These are phyloP conservation scores for Neurospora sp. DNA, from an alignment of 495 filamentous ascomycete species.

Conservation along the genomic window DNA sequence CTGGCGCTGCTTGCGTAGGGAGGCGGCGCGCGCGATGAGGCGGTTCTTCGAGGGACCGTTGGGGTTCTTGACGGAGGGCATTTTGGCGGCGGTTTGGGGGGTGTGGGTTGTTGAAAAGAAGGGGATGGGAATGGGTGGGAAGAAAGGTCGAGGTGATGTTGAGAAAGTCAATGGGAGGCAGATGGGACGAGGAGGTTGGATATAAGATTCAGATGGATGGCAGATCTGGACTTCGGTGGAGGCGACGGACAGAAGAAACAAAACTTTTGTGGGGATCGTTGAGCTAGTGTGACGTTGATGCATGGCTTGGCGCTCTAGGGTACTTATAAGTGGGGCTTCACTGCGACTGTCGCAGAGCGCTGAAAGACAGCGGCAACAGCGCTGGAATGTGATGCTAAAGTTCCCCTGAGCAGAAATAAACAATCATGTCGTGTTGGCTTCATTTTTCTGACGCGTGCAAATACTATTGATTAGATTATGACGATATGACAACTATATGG, in stretches of 20 bases:
- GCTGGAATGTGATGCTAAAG: neutral
- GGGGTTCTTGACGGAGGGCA: conserved; percentile 38
- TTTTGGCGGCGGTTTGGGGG: conserved; percentile 7
- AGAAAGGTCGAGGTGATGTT: too few relatives aligned
- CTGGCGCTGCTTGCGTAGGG: conserved; percentile 17
- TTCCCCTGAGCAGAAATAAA: neutral
- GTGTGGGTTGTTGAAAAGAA: neutral
- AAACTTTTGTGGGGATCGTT: neutral
- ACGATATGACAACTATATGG: neutral
- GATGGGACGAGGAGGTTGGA: neutral
- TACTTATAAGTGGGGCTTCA: neutral
- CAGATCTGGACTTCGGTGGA: neutral
- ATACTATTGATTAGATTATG: neutral
- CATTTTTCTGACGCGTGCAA: neutral
- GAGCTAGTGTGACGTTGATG: neutral
- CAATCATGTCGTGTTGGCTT: neutral
- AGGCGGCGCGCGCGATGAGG: conserved; percentile 24
- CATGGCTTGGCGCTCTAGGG: neutral
- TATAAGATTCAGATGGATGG: neutral
- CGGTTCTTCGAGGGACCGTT: conserved; percentile 36
- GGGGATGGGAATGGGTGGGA: too few relatives aligned
- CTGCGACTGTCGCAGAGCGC: neutral
- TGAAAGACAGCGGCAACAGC: neutral
- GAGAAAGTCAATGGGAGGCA: neutral
- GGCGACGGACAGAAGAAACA: neutral